These are phyloP conservation scores for Rhododendron molle DNA, from an alignment of 148 eudicot genomes.

Conservation along the genomic window DNA sequence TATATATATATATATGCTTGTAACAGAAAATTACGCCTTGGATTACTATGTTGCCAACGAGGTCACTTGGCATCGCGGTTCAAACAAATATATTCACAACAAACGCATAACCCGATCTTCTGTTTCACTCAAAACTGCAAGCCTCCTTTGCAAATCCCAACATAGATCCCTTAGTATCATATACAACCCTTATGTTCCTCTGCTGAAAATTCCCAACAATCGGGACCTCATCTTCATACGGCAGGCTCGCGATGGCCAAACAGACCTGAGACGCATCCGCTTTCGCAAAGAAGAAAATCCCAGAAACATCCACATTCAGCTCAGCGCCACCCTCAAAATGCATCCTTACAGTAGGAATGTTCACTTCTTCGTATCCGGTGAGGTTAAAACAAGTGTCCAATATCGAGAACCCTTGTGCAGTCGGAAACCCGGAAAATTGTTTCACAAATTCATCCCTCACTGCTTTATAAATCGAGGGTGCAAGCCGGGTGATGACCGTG, in stretches of 20 bases:
- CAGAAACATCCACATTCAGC: slow-evolving; percentile 50
- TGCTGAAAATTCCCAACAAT: slow-evolving; percentile 90
- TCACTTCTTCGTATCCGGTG: slow-evolving; percentile 50
- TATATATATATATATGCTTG: not conserved
- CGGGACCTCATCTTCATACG: slow-evolving; percentile 55
- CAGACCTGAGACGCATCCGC: slow-evolving; percentile 75
- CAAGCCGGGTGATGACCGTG: slow-evolving; percentile 66
- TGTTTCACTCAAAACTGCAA: slow-evolving; percentile 38
- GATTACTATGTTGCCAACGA: slow-evolving; percentile 6
- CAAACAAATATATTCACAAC: slow-evolving; percentile 22
- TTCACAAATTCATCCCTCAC: slow-evolving; percentile 52
- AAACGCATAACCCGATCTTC: not conserved
- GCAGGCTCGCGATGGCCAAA: slow-evolving; percentile 66
- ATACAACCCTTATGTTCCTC: slow-evolving; percentile 63
- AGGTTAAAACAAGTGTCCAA: slow-evolving; percentile 72
- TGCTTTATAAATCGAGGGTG: slow-evolving; percentile 46
- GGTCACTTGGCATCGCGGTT: slow-evolving; percentile 7
- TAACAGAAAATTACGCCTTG: not conserved
- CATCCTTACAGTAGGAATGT: slow-evolving; percentile 49
- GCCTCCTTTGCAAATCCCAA: slow-evolving; percentile 76
- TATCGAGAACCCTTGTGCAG: slow-evolving; percentile 62
- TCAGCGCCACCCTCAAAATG: slow-evolving; percentile 53
- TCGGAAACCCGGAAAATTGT: slow-evolving; percentile 56
- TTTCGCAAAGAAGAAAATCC: slow-evolving; percentile 60
- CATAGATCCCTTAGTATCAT: slow-evolving; percentile 48